Base-by-base conservation (phyloP, 192 early-diverging fungal species). In the Spizellomyces punctatus region DNA sequence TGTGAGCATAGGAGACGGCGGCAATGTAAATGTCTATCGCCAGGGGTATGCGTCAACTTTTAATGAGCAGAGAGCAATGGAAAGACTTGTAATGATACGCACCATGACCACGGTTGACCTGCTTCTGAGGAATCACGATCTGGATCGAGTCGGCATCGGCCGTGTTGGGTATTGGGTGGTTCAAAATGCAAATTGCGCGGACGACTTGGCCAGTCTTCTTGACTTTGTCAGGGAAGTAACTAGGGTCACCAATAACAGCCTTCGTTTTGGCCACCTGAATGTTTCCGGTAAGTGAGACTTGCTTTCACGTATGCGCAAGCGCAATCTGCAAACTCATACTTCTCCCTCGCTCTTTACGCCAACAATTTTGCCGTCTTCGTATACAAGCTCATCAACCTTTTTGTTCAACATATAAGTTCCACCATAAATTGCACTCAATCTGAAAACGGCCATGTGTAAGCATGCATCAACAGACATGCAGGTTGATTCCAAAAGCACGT, bases 321-420 rank as follows among this genome's bases (percentile, higher is more conserved):
- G 59, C 12, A 36, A 45, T 64, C 16, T 52, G 22, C n/a, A 66
- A 46, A 17, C 12, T 42, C 63, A 67, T 75, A 88, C 81, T 83
- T 98, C 91, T 16, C 86, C 89, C 66, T 92, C 98, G 8, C 92
- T 93, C 73, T 90, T 90, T 16, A 99, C 94, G 67, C 98, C 98
- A 41, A 85, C 83, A 75, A 96, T 91, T 71, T 87, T 88, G 64
- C 96, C 96, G 65, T 89, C 74, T 55, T 90, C 91, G 56, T 89
- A 89, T 55, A 97, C 84, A 62, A 99, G 87, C 79, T 97, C 93
- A 58, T 98, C 95, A 46, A 96, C 89, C 58, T 88, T 84, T 76
- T 94, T 95, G 77, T 89, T 90, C 45, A 99, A 86, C 98, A 99
- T 99, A 83, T 98, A 99, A 17, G 98, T 99, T 72, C 96, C 98